Conservation (phyloP, 192 early-diverging fungal species). For the Backusella westeae region DNA sequence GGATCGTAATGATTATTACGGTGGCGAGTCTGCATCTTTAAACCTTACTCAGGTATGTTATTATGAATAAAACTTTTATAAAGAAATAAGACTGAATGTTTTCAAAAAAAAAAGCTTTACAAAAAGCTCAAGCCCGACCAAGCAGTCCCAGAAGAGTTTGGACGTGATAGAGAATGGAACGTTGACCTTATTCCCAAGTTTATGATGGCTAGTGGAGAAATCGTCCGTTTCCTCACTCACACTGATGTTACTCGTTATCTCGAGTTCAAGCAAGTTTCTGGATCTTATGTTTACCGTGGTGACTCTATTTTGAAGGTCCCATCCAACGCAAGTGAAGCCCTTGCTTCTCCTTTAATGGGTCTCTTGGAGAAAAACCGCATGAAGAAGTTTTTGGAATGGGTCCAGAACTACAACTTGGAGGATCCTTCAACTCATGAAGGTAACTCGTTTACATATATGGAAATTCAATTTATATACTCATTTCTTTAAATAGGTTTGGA, state of each 20-base stretch:
- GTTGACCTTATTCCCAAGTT: slow-evolving; percentile 99
- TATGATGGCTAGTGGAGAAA: slow-evolving; percentile 98
- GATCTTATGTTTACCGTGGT: slow-evolving; percentile 89
- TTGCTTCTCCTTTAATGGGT: slow-evolving; percentile 84
- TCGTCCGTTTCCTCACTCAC: slow-evolving; percentile 95
- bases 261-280: slow-evolving; percentile 94
- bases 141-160: slow-evolving; percentile 50
- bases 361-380: slow-evolving; percentile 92
- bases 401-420: slow-evolving; percentile 86
- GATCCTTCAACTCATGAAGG: slow-evolving; percentile 80
- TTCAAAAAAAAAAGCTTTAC: slow-evolving; percentile 55
- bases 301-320: slow-evolving; percentile 96
- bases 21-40: slow-evolving; percentile 92
- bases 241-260: slow-evolving; percentile 98
- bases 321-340: slow-evolving; percentile 82
- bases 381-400: slow-evolving; percentile 95
- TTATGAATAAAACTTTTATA: neutral
- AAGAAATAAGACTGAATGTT: neutral
- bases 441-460: neutral
- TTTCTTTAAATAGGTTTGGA: slow-evolving; percentile 51
- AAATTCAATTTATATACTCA: neutral
- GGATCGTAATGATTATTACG: slow-evolving; percentile 97
- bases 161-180: slow-evolving; percentile 89
- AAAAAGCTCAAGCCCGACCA: slow-evolving; percentile 63
- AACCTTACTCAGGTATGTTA: slow-evolving; percentile 89